Percentiles rank a stretch among this genome's conserved stretches.
Conservation (phyloP, 225 moss, liverwort and hornwort species). For the Marchantia polymorpha region DNA sequence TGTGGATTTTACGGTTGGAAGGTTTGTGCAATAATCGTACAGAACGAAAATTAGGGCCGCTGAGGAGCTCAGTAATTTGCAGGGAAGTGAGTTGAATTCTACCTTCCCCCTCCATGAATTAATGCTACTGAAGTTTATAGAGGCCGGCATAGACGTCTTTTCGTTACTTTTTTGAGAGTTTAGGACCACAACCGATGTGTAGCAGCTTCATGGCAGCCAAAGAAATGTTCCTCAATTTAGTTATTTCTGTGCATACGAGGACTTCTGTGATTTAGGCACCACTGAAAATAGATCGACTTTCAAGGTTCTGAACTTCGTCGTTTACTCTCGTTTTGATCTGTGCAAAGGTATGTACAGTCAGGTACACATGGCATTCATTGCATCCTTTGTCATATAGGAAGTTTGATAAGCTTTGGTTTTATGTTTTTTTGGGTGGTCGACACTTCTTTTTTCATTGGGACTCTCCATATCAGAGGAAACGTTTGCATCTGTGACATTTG, state of each 20-base stretch:
- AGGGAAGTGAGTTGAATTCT: neutral
- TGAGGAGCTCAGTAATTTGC: neutral
- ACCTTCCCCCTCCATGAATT: neutral
- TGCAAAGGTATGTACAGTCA: too few relatives aligned
- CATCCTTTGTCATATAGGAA: too few relatives aligned
- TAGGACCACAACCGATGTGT: neutral
- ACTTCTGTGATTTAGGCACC: neutral
- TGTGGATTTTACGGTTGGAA: neutral
- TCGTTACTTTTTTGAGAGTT: neutral
- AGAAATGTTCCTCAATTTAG: neutral
- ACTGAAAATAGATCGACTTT: too few relatives aligned
- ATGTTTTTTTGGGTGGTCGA: too few relatives aligned
- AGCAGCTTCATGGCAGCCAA: neutral
- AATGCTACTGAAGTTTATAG: constrained; percentile 7
- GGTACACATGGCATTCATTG: too few relatives aligned
- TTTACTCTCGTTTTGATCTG: too few relatives aligned
- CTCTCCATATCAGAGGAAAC: too few relatives aligned
- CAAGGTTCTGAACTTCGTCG: too few relatives aligned
- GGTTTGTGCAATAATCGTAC: neutral
- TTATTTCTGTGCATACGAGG: neutral
- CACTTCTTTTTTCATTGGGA: too few relatives aligned
- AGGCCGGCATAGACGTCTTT: neutral
- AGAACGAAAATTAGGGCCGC: neutral
- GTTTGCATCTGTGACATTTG: too few relatives aligned
- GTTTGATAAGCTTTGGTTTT: too few relatives aligned